These are phyloP conservation scores for Saprolegnia diclina DNA, from an alignment of 352 stramenopile genomes.

Conservation along the genomic window DNA sequence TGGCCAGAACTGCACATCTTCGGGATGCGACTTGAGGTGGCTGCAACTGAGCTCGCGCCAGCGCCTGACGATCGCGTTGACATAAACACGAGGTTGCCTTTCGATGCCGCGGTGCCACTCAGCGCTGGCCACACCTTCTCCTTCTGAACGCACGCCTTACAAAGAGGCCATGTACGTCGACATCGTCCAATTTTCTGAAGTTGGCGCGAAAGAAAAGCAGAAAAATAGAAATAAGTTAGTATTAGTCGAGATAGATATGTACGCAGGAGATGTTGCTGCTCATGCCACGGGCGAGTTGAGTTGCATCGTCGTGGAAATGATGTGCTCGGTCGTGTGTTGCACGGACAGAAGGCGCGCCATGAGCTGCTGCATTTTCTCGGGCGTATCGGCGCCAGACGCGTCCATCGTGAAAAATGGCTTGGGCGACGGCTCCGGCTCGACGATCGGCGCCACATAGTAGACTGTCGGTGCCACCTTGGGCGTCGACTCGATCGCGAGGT, in stretches of 20 bases:
- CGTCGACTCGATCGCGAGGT: constrained; percentile 5
- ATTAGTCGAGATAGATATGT: background rate
- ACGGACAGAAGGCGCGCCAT: constrained; percentile 8
- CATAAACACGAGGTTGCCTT: too few species aligned
- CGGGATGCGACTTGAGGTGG: too few species aligned
- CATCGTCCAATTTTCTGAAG: too few species aligned
- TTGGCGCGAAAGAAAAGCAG: background rate
- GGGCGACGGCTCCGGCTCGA: background rate
- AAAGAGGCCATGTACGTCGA: too few species aligned
- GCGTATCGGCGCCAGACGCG: background rate
- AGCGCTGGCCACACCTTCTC: too few species aligned
- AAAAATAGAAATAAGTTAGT: constrained; percentile 3
- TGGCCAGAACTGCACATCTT: too few species aligned
- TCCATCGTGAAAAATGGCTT: background rate
- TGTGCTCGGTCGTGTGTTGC: constrained; percentile 9
- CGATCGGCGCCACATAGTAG: too few species aligned
- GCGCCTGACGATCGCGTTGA: too few species aligned
- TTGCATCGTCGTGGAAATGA: background rate
- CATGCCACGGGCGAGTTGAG: background rate
- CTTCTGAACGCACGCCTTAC: too few species aligned
- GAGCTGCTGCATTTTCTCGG: background rate
- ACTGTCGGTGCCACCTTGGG: background rate
- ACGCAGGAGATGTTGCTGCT: background rate
- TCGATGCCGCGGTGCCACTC: too few species aligned
- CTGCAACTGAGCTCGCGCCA: too few species aligned